Evolutionary conservation across 768 basidiomycete species (phyloP).

Genomic region (Chlorophyllum brunneum): DNA sequence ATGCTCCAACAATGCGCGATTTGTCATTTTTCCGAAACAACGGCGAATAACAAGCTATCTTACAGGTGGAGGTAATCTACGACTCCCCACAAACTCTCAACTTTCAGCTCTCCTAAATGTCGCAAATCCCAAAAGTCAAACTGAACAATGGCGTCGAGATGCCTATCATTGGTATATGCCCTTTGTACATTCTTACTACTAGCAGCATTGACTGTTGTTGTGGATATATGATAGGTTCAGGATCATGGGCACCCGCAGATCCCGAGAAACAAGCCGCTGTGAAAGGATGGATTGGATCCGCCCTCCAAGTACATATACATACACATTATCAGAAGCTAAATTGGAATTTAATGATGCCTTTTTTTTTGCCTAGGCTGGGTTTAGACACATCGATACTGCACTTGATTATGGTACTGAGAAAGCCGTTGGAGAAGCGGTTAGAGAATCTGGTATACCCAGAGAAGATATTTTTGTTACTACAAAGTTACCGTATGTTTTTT

Average conservation of each 20-base stretch:
- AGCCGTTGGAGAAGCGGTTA: constrained; percentile 40
- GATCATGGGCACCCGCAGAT: constrained; percentile 39
- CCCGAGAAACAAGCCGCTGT: constrained; percentile 30
- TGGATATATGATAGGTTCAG: constrained; percentile 26
- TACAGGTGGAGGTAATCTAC: too few species aligned
- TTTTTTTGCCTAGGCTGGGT: constrained; percentile 29
- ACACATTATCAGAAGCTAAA: too few species aligned
- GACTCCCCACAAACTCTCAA: too few species aligned
- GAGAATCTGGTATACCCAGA: constrained; percentile 44
- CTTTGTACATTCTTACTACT: not conserved
- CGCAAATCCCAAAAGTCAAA: not conserved
- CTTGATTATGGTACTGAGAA: constrained; percentile 35
- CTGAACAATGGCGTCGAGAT: constrained; percentile 30
- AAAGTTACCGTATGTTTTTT: constrained; percentile 35
- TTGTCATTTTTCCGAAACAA: not conserved
- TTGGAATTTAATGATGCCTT: too few species aligned
- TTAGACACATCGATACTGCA: constrained; percentile 40
- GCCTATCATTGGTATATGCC: constrained; percentile 29
- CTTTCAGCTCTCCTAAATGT: not conserved
- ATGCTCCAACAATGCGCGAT: too few species aligned
- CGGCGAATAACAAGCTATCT: too few species aligned
- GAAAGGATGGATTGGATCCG: constrained; percentile 35
- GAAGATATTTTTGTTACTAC: constrained; percentile 48
- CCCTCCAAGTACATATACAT: constrained; percentile 30
- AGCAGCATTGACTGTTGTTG: not conserved